Evolutionary conservation across 2,329 filamentous ascomycete species (phyloP), one percentile per base, ranked within the genome.

Genomic region (Exophiala calicioides): DNA sequence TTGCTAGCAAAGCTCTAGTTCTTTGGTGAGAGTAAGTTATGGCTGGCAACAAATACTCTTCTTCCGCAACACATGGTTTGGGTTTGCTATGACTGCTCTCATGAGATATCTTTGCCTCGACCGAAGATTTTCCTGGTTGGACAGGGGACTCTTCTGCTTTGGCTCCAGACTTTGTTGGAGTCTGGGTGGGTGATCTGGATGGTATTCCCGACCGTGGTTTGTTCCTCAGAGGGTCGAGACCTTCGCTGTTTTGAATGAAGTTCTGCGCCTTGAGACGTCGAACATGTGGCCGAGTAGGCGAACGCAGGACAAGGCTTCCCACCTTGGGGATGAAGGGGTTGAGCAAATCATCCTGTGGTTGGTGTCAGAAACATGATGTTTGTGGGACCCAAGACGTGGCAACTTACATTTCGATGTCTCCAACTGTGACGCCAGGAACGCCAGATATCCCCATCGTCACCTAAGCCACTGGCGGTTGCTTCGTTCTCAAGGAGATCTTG

Each of bases 341-440:
- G 19, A 53, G 50, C 3, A 46, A 44, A 21, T 59, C 49, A 46
- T 52, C 47, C 58, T 60, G 30, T 5, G 13, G 29, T 9, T 18
- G 3, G 20, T 31, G 40, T 53, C 32, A 55, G 36, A 23, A 20
- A 18, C 13, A 21, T 18, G n/a, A 7, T 10, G 26, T 16, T 20
- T 15, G 23, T 27, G 3, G 15, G 31, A n/a, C n/a, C n/a, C n/a
- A 23, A 18, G 16, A 12, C n/a, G 23, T 16, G 19, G 7, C 10
- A 18, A 51, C 57, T 44, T 37, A 60, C 60, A 44, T 58, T 61
- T 53, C 59, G 53, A 33, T 56, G 54, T 42, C 53, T 52, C 56
- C 57, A 61, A 42, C 50, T 55, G 42, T 61, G 50, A 27, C 58
- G 47, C 60, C 59, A 62, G 21, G 59, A 57, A 15, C 59, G 55